Base-by-base conservation (phyloP, 2,329 filamentous ascomycete genomes). In the Orbilia quercus region DNA sequence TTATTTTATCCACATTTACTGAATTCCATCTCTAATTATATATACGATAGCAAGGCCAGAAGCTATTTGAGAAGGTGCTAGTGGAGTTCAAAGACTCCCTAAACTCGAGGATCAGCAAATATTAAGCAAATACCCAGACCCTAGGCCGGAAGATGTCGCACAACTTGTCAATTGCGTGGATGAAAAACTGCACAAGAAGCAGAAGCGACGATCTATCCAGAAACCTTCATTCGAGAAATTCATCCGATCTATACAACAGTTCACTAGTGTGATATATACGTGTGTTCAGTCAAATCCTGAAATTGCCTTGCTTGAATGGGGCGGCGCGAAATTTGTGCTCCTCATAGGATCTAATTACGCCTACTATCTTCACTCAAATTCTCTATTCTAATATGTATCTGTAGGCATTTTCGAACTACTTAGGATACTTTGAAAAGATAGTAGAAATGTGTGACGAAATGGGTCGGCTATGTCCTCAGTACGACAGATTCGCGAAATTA, bases 231-330 rank as follows among this genome's bases (percentile, higher is more conserved):
- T 74, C 28, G 71, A 76, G 42, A 74, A 76, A 0, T 70, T 82
- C 11, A 76, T 83, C 7, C 75, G 77, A 22, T 81, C 80, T 9
- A 77, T 82, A 2, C 79, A 81, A 14, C 76, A 79, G 1, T 83
- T 82, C 53, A 80, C 79, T 2, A 40, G 76, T 5, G 59, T 82
- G 7, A 62, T 82, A 7, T 79, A 80, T n/a, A 82, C 79, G 0
- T 81, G 79, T 14, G 79, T 81, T 3, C 81, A 80, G 0, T 80
- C 81, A 0, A 74, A 82, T 66, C 80, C 79, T 1, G 76, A 78
- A 28, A 80, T 82, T 28, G 80, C 82, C 7, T 80, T 80, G 2
- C 76, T 83, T 2, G 78, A 83, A 20, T 84, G 81, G 82, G 82
- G 82, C 1, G 81, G 80, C 40, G 75, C 83, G 1, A 81, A 81